These are phyloP conservation scores for Mortierella sp. DNA, from an alignment of 371 early-diverging fungal species.

Conservation along the genomic window DNA sequence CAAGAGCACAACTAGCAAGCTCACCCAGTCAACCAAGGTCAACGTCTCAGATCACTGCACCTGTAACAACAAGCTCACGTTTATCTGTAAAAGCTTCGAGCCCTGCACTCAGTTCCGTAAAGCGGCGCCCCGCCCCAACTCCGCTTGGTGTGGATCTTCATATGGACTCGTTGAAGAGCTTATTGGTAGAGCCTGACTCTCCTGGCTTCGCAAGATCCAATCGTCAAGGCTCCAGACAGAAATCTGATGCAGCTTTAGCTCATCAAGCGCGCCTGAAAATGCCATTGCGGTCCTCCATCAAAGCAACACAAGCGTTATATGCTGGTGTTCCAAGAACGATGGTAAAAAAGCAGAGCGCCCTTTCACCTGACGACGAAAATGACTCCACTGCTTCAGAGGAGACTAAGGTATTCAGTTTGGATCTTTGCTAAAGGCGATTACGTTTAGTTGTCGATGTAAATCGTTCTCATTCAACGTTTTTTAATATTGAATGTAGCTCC, in stretches of 20 bases:
- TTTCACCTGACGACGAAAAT: conserved; percentile 48
- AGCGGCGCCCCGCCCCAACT: conserved; percentile 21
- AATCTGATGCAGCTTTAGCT: conserved; percentile 44
- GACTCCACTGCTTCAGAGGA: conserved; percentile 50
- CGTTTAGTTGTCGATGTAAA: not conserved
- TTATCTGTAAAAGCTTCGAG: not conserved
- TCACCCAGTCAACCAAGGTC: conserved; percentile 21
- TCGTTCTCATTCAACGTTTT: not conserved
- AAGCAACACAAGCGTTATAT: conserved; percentile 40
- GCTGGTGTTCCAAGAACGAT: conserved; percentile 30
- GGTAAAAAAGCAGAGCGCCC: conserved; percentile 30
- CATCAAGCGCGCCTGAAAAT: conserved; percentile 47
- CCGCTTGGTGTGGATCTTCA: conserved; percentile 44
- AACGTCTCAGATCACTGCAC: not conserved
- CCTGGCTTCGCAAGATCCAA: conserved; percentile 21
- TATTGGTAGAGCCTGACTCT: conserved; percentile 43
- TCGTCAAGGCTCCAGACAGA: conserved; percentile 30
- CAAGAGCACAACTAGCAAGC: conserved; percentile 6
- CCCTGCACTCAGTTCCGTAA: conserved; percentile 1
- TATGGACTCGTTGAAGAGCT: conserved; percentile 49
- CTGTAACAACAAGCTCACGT: not conserved
- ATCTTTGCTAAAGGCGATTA: too few species aligned
- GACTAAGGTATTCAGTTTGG: conserved; percentile 18
- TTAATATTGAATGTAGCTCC: conserved; percentile 1
- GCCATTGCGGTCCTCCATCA: conserved; percentile 45